Evolutionary conservation across 2,329 filamentous ascomycete species (phyloP).

Genomic region (Fusarium vanettenii): DNA sequence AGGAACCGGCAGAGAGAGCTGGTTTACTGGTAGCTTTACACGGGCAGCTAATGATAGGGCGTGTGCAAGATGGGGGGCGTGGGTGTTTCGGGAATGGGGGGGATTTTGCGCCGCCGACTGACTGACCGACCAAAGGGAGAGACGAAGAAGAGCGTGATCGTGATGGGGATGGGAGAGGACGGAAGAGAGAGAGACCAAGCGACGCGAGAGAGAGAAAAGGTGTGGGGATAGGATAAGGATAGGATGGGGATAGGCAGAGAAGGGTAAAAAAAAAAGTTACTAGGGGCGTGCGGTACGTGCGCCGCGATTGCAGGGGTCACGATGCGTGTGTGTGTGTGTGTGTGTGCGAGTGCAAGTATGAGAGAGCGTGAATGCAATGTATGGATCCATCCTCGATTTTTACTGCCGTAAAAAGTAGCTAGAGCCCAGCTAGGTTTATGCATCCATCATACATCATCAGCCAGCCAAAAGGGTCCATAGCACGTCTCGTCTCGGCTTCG

Average conservation of each 20-base stretch:
- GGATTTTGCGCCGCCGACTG: constrained; percentile 12
- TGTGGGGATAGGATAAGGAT: constrained; percentile 9
- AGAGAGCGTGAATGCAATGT: neutral
- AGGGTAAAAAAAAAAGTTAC: neutral
- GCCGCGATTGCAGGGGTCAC: neutral
- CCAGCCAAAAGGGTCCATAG: constrained; percentile 4
- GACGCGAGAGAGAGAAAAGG: neutral
- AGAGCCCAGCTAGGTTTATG: constrained; percentile 10
- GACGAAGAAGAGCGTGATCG: constrained; percentile 7
- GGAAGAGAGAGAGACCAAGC: neutral
- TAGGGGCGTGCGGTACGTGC: constrained; percentile 19
- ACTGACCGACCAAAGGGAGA: constrained; percentile 34
- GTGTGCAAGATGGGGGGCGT: constrained; percentile 16
- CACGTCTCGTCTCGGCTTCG: constrained; percentile 11
- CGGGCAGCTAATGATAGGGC: neutral
- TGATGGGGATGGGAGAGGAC: constrained; percentile 5
- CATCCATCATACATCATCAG: constrained; percentile 8
- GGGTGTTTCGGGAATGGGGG: constrained; percentile 32
- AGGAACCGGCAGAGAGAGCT: neutral
- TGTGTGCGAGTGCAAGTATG: neutral
- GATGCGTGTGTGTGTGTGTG: neutral
- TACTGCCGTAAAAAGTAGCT: neutral
- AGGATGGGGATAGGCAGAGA: neutral
- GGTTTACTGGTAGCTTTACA: neutral
- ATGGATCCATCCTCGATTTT: neutral